A percentile compares a stretch with the other conserved stretches of the same genome.
These are phyloP conservation scores for Candida multigemmis DNA, from an alignment of 805 yeast species.

Conservation along the genomic window DNA sequence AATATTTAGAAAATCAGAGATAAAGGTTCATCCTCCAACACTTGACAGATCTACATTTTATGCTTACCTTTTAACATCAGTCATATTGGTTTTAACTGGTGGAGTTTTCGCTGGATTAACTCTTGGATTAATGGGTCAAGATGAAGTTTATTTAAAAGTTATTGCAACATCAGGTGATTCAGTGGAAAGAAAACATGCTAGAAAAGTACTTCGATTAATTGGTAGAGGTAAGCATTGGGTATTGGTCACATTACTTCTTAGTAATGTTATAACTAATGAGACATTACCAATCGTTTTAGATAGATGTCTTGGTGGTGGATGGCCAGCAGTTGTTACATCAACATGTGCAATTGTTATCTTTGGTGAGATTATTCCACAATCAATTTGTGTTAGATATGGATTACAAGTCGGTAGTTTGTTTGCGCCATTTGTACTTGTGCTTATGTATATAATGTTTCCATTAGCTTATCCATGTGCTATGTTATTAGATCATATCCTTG, in stretches of 20 bases:
- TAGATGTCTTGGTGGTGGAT: constrained; percentile 90
- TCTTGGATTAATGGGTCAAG: constrained; percentile 96
- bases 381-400: constrained; percentile 88
- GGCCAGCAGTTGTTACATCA: constrained; percentile 93
- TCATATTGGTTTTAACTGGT: constrained; percentile 59
- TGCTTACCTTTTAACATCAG: constrained; percentile 44
- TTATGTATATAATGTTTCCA: constrained; percentile 90
- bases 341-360: constrained; percentile 88
- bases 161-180: constrained; percentile 80
- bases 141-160: constrained; percentile 88
- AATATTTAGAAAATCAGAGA: too few species aligned
- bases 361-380: constrained; percentile 96
- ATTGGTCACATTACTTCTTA: constrained; percentile 73
- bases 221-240: constrained; percentile 94
- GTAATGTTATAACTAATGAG: constrained; percentile 90
- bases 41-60: too few species aligned
- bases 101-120: constrained; percentile 93
- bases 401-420: constrained; percentile 83
- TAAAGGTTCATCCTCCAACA: too few species aligned
- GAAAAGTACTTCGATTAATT: constrained; percentile 61
- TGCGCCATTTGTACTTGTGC: constrained; percentile 73
- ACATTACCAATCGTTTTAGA: constrained; percentile 91
- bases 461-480: constrained; percentile 85
- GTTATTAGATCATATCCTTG: constrained; percentile 71
- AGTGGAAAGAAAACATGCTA: constrained; percentile 58